Percentiles rank a stretch among this genome's conserved stretches.
These are phyloP conservation scores for Apiotrichum sp. DNA, from an alignment of 1,284 basidiomycete species.

Conservation along the genomic window DNA sequence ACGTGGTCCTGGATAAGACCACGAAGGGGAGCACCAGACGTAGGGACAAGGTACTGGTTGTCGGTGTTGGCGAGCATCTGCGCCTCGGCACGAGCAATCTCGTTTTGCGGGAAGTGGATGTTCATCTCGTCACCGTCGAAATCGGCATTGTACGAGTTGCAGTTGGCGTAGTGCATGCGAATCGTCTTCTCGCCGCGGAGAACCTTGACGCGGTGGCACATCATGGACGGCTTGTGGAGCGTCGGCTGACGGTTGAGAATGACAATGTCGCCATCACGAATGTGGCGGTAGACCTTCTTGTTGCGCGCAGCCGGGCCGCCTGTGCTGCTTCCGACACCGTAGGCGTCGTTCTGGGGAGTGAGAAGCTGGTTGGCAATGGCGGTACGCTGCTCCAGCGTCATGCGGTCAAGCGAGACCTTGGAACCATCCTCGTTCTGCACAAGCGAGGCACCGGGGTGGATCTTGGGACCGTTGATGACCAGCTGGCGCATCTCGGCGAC, in stretches of 20 bases:
- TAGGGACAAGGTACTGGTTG: constrained; percentile 97
- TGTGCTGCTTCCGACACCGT: constrained; percentile 50
- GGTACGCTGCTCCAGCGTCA: constrained; percentile 78
- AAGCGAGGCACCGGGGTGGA: constrained; percentile 88
- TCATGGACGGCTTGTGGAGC: constrained; percentile 99
- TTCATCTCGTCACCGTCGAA: constrained; percentile 99
- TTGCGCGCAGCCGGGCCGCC: constrained; percentile 66
- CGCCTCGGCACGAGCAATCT: constrained; percentile 82
- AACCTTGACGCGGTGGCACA: constrained; percentile 92
- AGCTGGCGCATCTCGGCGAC: constrained; percentile 81
- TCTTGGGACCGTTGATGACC: constrained; percentile 85
- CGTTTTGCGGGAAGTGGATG: constrained; percentile 94
- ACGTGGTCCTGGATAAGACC: constrained; percentile 99
- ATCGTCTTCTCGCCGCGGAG: constrained; percentile 97
- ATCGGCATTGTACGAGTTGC: constrained; percentile 99
- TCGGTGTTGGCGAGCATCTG: constrained; percentile 95
- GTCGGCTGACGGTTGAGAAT: constrained; percentile 98
- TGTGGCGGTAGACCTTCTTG: constrained; percentile 96
- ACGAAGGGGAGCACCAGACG: constrained; percentile 94
- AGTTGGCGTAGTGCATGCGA: constrained; percentile 99
- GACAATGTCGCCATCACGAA: constrained; percentile 90
- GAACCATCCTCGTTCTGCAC: constrained; percentile 94
- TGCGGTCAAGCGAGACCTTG: constrained; percentile 75
- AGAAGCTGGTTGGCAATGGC: constrained; percentile 96
- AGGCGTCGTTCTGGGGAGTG: constrained; percentile 75